Conservation (phyloP, 2,329 filamentous ascomycete genomes). For the Neonectria neomacrospora region DNA sequence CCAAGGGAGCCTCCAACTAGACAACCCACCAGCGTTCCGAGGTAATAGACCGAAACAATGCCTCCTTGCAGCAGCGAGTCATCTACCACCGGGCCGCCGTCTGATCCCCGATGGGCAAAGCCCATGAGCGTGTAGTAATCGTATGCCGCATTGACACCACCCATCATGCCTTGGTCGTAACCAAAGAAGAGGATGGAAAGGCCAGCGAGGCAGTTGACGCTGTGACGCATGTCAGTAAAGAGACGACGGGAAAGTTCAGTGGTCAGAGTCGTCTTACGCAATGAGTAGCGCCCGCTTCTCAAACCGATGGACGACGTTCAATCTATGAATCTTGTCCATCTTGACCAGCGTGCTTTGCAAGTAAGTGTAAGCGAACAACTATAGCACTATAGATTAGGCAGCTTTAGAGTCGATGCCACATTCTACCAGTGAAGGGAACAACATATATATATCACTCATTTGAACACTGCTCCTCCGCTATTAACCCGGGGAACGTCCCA, state of each 20-base stretch:
- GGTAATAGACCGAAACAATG: conserved; percentile 40
- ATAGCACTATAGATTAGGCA: not conserved
- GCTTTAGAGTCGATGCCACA: not conserved
- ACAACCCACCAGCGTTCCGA: conserved; percentile 40
- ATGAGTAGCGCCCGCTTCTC: conserved; percentile 43
- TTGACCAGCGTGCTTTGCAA: not conserved
- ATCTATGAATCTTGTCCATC: not conserved
- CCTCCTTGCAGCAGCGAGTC: conserved; percentile 38
- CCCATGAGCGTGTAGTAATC: conserved; percentile 40
- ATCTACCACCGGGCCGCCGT: conserved; percentile 33
- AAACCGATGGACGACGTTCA: conserved; percentile 32
- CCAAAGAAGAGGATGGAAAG: conserved; percentile 44
- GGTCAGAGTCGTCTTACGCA: conserved; percentile 6
- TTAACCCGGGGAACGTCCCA: not conserved
- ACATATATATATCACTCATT: not conserved
- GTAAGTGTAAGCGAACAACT: not conserved
- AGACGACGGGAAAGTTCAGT: too few species aligned
- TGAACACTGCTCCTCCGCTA: not conserved
- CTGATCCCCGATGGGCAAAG: conserved; percentile 34
- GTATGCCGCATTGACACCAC: conserved; percentile 34
- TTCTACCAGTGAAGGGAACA: not conserved
- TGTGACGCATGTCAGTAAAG: not conserved
- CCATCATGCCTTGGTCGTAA: conserved; percentile 40
- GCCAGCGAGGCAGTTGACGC: conserved; percentile 37
- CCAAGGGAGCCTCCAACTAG: conserved; percentile 27